Evolutionary conservation across 768 basidiomycete genomes (phyloP).

Genomic region (Mrakia hoshinonis): DNA sequence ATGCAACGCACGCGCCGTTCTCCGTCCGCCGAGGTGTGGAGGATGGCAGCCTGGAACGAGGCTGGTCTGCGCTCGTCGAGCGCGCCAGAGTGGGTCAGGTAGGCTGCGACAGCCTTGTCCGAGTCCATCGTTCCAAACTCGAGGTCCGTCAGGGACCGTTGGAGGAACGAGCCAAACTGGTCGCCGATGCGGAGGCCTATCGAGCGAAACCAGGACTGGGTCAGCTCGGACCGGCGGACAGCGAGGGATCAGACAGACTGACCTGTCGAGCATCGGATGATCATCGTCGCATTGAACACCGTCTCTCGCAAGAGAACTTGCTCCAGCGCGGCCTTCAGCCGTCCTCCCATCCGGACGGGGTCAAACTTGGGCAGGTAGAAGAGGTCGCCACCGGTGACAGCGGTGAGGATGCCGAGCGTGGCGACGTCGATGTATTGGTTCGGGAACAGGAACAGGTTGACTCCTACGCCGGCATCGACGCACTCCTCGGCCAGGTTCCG

Average conservation of each 20-base stretch:
- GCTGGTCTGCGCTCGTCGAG: constrained; percentile 65
- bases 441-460: constrained; percentile 80
- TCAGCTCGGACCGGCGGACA: background rate
- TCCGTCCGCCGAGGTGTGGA: constrained; percentile 73
- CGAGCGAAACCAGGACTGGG: constrained; percentile 6
- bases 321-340: constrained; percentile 66
- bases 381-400: constrained; percentile 76
- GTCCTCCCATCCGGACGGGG: constrained; percentile 53
- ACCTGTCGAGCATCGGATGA: constrained; percentile 81
- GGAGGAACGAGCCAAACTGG: constrained; percentile 54
- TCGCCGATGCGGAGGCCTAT: constrained; percentile 39
- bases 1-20: constrained; percentile 72
- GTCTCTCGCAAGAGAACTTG: constrained; percentile 59
- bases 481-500: constrained; percentile 75
- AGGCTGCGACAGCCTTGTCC: constrained; percentile 66
- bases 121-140: constrained; percentile 72
- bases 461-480: constrained; percentile 78
- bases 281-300: constrained; percentile 69
- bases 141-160: constrained; percentile 54
- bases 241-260: constrained; percentile 29
- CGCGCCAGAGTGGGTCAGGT: constrained; percentile 61
- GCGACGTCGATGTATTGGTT: constrained; percentile 73
- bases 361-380: constrained; percentile 90
- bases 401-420: constrained; percentile 64
- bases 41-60: constrained; percentile 72